Percentiles rank a stretch among this genome's conserved stretches.
Evolutionary conservation across 2,329 filamentous ascomycete species (phyloP).

Genomic region (Aureobasidium sp.): DNA sequence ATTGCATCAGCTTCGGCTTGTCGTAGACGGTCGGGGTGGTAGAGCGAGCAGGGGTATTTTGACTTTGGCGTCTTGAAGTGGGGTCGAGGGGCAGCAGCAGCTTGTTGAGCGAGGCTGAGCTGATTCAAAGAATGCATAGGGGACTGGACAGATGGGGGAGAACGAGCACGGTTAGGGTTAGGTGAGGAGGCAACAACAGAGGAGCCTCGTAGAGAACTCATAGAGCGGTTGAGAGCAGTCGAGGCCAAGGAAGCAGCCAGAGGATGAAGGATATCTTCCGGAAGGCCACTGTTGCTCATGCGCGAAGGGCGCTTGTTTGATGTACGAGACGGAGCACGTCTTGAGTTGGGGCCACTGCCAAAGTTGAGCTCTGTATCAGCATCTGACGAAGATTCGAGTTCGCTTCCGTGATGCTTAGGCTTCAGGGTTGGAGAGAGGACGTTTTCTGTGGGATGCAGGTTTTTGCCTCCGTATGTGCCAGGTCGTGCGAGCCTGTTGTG

Average conservation of each 20-base stretch:
- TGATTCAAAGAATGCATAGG: conserved; percentile 14
- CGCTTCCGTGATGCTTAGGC: conserved; percentile 23
- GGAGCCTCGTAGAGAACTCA: conserved; percentile 29
- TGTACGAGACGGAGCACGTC: conserved; percentile 31
- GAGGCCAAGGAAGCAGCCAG: conserved; percentile 24
- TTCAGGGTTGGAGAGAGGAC: conserved; percentile 57
- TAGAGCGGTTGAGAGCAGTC: conserved; percentile 25
- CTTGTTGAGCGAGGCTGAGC: conserved; percentile 19
- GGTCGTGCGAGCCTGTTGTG: conserved; percentile 62
- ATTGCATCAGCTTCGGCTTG: conserved; percentile 91
- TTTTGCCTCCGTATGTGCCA: conserved; percentile 63
- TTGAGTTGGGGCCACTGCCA: conserved; percentile 25
- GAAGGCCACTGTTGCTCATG: conserved; percentile 29
- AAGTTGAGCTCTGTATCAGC: conserved; percentile 29
- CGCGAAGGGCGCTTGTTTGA: conserved; percentile 30
- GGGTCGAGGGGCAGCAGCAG: conserved; percentile 6
- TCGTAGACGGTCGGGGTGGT: conserved; percentile 59
- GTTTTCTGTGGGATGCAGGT: conserved; percentile 84
- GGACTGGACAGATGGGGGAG: conserved; percentile 24
- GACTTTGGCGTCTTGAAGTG: conserved; percentile 47
- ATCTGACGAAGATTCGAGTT: conserved; percentile 26
- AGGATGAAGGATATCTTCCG: conserved; percentile 28
- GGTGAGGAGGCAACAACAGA: conserved; percentile 20
- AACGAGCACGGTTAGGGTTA: conserved; percentile 23
- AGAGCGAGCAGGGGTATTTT: conserved; percentile 48